A percentile compares a stretch with the other conserved stretches of the same genome.
These are phyloP conservation scores for Parachaetomium inaequale DNA, from an alignment of 495 filamentous ascomycete species.

Conservation along the genomic window DNA sequence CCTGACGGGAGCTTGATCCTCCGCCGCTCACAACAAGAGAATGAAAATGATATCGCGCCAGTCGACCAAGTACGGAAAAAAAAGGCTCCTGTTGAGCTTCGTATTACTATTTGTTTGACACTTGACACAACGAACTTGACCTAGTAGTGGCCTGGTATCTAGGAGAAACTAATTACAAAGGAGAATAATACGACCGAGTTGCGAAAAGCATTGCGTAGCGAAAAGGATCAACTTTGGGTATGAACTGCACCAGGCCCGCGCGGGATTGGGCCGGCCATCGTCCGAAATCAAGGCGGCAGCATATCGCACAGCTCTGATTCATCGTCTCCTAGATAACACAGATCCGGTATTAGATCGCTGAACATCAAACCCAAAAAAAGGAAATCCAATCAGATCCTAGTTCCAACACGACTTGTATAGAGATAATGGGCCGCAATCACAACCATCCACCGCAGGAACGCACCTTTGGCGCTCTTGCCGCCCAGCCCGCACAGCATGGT, in stretches of 20 bases:
- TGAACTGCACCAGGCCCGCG: neutral
- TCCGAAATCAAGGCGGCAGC: neutral
- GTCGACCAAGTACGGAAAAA: neutral
- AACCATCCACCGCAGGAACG: conserved; percentile 47
- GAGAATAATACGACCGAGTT: neutral
- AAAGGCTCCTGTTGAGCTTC: neutral
- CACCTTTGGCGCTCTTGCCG: conserved; percentile 44
- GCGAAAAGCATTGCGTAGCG: neutral
- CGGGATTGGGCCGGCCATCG: neutral
- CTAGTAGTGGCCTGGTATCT: neutral
- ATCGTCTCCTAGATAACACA: conserved; percentile 18
- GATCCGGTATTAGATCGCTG: conserved; percentile 10
- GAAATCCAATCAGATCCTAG: neutral
- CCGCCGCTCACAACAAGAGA: neutral
- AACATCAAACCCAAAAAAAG: conserved; percentile 7
- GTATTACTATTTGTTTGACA: neutral
- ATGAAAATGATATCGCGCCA: neutral
- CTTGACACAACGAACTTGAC: neutral
- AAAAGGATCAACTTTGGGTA: neutral
- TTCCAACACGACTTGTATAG: conserved; percentile 8
- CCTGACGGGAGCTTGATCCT: conserved; percentile 38
- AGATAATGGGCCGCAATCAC: conserved; percentile 31
- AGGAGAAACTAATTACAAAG: neutral
- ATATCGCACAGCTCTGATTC: conserved; percentile 14
- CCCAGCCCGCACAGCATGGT: conserved; percentile 46